phyloP scores from a whole-genome alignment of 345 rosid species.

The Syzygium aromaticum region DNA sequence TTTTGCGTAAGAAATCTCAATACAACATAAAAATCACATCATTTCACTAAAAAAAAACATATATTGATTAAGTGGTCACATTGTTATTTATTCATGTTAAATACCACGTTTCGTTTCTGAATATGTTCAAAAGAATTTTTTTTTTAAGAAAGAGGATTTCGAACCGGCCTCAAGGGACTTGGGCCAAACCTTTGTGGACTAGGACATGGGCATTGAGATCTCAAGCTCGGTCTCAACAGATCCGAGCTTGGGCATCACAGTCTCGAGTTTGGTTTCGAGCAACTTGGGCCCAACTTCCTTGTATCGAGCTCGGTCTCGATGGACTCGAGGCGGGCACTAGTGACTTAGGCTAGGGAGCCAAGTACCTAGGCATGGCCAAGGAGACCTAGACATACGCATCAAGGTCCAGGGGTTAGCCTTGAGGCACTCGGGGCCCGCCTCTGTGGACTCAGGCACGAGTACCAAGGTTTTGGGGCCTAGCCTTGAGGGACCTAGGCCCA shows the following conservation, averaged over 20 bases:
- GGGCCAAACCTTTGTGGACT: neutral
- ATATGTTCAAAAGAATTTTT: neutral
- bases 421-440: neutral
- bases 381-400: neutral
- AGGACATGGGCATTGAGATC: neutral
- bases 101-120: neutral
- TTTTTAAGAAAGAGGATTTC: neutral
- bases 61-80: neutral
- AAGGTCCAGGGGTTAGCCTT: neutral
- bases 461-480: too few relatives aligned
- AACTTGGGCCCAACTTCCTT: neutral
- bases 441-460: too few relatives aligned
- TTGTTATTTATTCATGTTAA: neutral
- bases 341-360: neutral
- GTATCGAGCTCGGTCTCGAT: neutral
- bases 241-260: neutral
- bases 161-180: neutral
- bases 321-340: neutral
- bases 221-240: neutral
- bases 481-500: too few relatives aligned
- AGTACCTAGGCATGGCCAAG: neutral
- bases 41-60: too few relatives aligned
- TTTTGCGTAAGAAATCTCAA: neutral
- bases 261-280: neutral
- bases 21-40: neutral